Base-by-base conservation (phyloP, 2,329 filamentous ascomycete species). In the Trichoderma sp. region DNA sequence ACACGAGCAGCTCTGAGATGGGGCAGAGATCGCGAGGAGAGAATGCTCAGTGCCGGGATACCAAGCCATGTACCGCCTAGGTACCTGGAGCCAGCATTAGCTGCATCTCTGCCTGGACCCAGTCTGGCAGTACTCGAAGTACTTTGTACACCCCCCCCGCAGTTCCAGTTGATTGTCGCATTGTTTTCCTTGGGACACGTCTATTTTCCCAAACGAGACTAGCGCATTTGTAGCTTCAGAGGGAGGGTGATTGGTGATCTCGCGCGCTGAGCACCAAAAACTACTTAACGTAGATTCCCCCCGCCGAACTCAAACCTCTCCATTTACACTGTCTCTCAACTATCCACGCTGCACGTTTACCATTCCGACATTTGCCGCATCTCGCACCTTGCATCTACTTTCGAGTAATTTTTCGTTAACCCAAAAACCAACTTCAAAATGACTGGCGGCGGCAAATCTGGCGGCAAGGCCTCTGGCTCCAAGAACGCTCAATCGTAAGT, bases 401-500 rank as follows among this genome's bases (percentile, higher is more conserved):
- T 63, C 59, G 72, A 70, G 70, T 74, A 67, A 28, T 68, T 62
- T 67, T 58, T 39, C 66, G 39, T 69, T 69, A 50, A 69, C 13
- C 20, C 15, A 28, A 62, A 61, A 73, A 36, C 20, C 36, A 50
- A 34, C 26, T 63, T 71, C 68, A 73, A 71, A 71, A 73, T 73
- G 71, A 73, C 71, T 63, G 71, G 95, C 90, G 95, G 95, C 86
- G 96, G 96, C 86, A 99, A 99, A 88, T 98, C 95, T 88, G 96
- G 96, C 86, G 96, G 96, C 91, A 98, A 98, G 92, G 95, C 95
- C 88, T 95, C 93, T 88, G 94, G 95, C 88, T 92, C 93, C 88
- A 99, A 99, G 94, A 97, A 93, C 89, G 93, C 96, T 82, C 96
- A 98, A 90, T 98, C 95, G 96, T 98, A 88, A 91, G 95, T 92